phyloP scores from a whole-genome alignment of 106 monocot genomes.

The Xerophyta viscosa region DNA sequence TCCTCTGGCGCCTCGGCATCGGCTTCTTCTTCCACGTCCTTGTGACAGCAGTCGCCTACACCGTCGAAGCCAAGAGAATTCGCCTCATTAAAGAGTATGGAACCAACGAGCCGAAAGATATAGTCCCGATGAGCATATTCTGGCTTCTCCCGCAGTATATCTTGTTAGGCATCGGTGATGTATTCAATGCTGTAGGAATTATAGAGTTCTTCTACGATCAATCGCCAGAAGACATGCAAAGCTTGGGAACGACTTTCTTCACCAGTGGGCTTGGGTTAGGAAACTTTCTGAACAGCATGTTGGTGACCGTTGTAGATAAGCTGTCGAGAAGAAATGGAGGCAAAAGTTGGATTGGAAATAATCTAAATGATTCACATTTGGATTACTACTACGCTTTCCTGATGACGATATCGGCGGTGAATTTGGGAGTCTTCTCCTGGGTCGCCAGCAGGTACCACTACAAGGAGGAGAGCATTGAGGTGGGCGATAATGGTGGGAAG shows the following conservation, averaged over 20 bases:
- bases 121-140: conserved; percentile 70
- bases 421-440: conserved; percentile 37
- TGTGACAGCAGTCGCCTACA: conserved; percentile 23
- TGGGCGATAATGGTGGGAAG: no score
- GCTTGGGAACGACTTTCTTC: conserved; percentile 69
- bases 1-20: conserved; percentile 61
- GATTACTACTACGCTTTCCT: conserved; percentile 68
- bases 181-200: conserved; percentile 44
- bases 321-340: conserved; percentile 29
- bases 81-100: conserved; percentile 7
- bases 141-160: conserved; percentile 71
- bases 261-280: conserved; percentile 52
- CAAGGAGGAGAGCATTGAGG: conserved; percentile 44
- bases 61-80: conserved; percentile 39
- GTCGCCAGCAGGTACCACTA: conserved; percentile 39
- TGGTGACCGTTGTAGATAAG: conserved; percentile 45
- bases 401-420: conserved; percentile 30
- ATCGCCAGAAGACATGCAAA: conserved; percentile 68
- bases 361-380: conserved; percentile 57
- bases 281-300: conserved; percentile 57
- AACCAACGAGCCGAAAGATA: neutral
- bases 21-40: conserved; percentile 46
- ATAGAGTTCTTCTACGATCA: conserved; percentile 91
- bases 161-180: conserved; percentile 59
- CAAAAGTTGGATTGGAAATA: conserved; percentile 65